Conservation (phyloP, 805 yeast genomes). For the Lipomyces sp. region DNA sequence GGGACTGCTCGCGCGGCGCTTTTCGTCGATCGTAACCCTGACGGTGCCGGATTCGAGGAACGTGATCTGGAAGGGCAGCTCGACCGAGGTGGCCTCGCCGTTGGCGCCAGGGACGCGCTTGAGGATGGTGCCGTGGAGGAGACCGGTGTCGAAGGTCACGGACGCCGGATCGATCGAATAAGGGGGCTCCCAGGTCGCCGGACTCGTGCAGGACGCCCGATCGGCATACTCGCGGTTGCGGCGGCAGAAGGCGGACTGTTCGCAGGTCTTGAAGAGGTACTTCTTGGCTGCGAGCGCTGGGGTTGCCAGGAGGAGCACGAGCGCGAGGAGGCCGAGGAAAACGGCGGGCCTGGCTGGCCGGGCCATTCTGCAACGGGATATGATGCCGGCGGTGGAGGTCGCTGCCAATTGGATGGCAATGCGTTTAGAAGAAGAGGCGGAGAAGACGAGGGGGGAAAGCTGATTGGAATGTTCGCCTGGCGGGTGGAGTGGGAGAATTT, state of each 20-base stretch:
- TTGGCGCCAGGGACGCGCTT: slow-evolving; percentile 38
- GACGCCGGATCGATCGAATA: slow-evolving; percentile 44
- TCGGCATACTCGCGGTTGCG: slow-evolving; percentile 65
- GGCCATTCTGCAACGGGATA: not conserved
- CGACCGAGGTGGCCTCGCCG: slow-evolving; percentile 30
- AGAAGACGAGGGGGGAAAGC: too few species aligned
- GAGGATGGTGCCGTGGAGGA: slow-evolving; percentile 46
- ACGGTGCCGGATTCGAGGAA: slow-evolving; percentile 56
- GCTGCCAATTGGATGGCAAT: too few species aligned
- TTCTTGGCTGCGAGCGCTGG: slow-evolving; percentile 29
- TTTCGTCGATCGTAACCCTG: slow-evolving; percentile 69
- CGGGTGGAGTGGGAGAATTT: too few species aligned
- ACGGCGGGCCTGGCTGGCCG: not conserved
- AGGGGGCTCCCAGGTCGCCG: slow-evolving; percentile 37
- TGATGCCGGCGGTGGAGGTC: too few species aligned
- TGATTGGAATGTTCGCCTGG: too few species aligned
- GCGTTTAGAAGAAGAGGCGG: too few species aligned
- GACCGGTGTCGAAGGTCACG: slow-evolving; percentile 36
- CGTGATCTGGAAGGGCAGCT: slow-evolving; percentile 56
- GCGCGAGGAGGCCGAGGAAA: not conserved
- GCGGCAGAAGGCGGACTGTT: slow-evolving; percentile 68
- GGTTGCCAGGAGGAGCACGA: slow-evolving; percentile 6
- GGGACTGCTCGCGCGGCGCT: slow-evolving; percentile 38
- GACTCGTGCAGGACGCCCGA: slow-evolving; percentile 34
- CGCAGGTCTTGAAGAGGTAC: slow-evolving; percentile 63